Percentiles rank a stretch among this genome's conserved stretches.
phyloP scores from a whole-genome alignment of 1,284 basidiomycete species.

The Hemileia vastatrix region DNA sequence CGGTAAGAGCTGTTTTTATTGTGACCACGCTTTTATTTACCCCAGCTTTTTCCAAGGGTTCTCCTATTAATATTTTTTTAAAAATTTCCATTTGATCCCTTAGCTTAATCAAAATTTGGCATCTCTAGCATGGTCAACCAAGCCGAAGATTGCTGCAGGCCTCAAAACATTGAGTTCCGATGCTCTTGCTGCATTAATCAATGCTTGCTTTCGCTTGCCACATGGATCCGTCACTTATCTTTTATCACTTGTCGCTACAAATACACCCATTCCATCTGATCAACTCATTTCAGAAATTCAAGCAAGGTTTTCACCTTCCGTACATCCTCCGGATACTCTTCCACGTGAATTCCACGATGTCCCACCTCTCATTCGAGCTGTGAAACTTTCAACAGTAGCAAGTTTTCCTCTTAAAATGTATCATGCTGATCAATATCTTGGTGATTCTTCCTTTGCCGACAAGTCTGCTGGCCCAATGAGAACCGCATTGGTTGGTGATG shows the following conservation, averaged over 20 bases:
- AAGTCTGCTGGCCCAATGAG: slow-evolving; percentile 50
- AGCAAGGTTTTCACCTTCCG: slow-evolving; percentile 18
- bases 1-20: slow-evolving; percentile 40
- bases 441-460: slow-evolving; percentile 50
- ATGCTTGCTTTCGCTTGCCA: slow-evolving; percentile 81
- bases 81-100: not conserved
- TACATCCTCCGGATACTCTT: slow-evolving; percentile 50
- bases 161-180: slow-evolving; percentile 60
- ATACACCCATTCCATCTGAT: not conserved
- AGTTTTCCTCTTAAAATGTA: slow-evolving; percentile 82
- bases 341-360: slow-evolving; percentile 54
- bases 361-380: slow-evolving; percentile 63
- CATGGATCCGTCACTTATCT: slow-evolving; percentile 55
- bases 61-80: not conserved
- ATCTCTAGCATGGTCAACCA: slow-evolving; percentile 92
- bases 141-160: slow-evolving; percentile 62
- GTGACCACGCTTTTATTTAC: not conserved
- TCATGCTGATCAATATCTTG: slow-evolving; percentile 79
- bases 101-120: slow-evolving; percentile 59
- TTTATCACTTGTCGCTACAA: slow-evolving; percentile 1
- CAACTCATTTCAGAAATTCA: slow-evolving; percentile 9
- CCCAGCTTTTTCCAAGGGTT: not conserved
- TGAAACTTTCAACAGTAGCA: slow-evolving; percentile 69
- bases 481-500: slow-evolving; percentile 86
- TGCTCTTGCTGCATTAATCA: slow-evolving; percentile 66